These are phyloP conservation scores for Aspergillus biplanus DNA, from an alignment of 495 filamentous ascomycete species.

Conservation along the genomic window DNA sequence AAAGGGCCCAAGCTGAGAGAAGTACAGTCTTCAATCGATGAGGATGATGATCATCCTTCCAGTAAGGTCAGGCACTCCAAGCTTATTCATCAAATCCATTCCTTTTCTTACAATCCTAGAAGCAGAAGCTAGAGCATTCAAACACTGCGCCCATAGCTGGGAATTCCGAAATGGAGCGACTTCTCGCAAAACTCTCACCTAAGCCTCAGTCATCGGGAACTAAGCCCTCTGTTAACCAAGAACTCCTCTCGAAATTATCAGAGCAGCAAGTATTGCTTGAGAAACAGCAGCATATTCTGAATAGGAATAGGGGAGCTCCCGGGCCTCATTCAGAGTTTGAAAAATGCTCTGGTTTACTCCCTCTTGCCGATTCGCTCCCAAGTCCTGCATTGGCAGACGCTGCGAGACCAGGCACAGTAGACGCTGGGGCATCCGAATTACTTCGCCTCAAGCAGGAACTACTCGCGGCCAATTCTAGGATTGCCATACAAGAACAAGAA, in stretches of 20 bases:
- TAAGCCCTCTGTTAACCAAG: slow-evolving; percentile 28
- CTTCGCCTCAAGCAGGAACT: slow-evolving; percentile 71
- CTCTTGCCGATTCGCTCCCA: slow-evolving; percentile 55
- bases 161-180: slow-evolving; percentile 42
- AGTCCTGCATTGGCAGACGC: slow-evolving; percentile 41
- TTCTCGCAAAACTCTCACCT: slow-evolving; percentile 42
- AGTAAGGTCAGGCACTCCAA: slow-evolving; percentile 40
- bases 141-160: slow-evolving; percentile 29
- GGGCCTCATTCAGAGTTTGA: slow-evolving; percentile 43
- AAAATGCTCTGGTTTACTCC: slow-evolving; percentile 55
- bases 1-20: slow-evolving; percentile 47
- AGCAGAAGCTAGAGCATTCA: slow-evolving; percentile 53
- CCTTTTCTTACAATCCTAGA: slow-evolving; percentile 52
- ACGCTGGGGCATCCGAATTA: slow-evolving; percentile 51
- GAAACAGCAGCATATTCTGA: slow-evolving; percentile 56
- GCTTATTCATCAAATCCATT: neutral
- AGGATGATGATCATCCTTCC: slow-evolving; percentile 28
- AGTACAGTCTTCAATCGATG: slow-evolving; percentile 28
- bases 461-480: slow-evolving; percentile 74
- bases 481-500: slow-evolving; percentile 83
- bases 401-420: slow-evolving; percentile 21
- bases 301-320: slow-evolving; percentile 35
- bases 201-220: slow-evolving; percentile 27
- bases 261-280: slow-evolving; percentile 64
- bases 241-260: slow-evolving; percentile 62